Conservation (phyloP, 1,284 basidiomycete species). For the Agroathelia rolfsii region DNA sequence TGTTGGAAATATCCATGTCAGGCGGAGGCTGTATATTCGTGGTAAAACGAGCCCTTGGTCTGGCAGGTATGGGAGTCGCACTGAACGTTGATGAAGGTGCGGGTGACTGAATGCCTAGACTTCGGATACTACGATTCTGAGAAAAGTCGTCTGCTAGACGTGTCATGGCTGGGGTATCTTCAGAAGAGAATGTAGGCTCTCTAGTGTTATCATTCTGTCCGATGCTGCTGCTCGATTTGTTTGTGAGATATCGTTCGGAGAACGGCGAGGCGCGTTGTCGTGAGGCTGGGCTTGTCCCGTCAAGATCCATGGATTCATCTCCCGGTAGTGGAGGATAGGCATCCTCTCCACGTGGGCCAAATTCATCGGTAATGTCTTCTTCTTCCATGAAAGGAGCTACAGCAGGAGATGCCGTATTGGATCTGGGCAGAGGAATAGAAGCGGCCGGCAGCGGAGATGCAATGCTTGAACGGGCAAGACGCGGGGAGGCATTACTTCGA, state of each 20-base stretch:
- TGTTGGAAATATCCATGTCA: too few relatives aligned
- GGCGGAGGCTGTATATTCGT: constrained; percentile 33
- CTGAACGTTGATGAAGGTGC: too few relatives aligned
- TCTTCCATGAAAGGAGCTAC: too few relatives aligned
- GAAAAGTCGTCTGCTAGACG: constrained; percentile 11
- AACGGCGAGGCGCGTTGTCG: too few relatives aligned
- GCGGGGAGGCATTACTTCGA: constrained; percentile 38
- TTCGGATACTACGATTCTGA: too few relatives aligned
- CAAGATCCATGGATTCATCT: constrained; percentile 11
- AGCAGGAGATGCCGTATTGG: constrained; percentile 41
- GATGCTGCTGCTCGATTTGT: too few relatives aligned
- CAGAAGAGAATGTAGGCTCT: constrained; percentile 65
- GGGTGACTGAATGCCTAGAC: too few relatives aligned
- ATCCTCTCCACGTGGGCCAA: constrained; percentile 12
- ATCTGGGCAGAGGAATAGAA: constrained; percentile 46
- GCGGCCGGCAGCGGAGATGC: constrained; percentile 38
- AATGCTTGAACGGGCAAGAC: constrained; percentile 25
- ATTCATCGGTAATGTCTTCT: too few relatives aligned
- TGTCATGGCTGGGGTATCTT: constrained; percentile 22
- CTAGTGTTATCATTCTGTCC: too few relatives aligned
- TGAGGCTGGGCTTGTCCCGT: too few relatives aligned
- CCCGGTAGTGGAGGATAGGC: constrained; percentile 2
- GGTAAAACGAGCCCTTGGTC: constrained; percentile 53
- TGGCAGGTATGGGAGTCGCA: constrained; percentile 42
- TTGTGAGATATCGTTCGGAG: too few relatives aligned